These are phyloP conservation scores for Lepidium aucheri DNA, from an alignment of 345 rosid genomes.

Conservation along the genomic window DNA sequence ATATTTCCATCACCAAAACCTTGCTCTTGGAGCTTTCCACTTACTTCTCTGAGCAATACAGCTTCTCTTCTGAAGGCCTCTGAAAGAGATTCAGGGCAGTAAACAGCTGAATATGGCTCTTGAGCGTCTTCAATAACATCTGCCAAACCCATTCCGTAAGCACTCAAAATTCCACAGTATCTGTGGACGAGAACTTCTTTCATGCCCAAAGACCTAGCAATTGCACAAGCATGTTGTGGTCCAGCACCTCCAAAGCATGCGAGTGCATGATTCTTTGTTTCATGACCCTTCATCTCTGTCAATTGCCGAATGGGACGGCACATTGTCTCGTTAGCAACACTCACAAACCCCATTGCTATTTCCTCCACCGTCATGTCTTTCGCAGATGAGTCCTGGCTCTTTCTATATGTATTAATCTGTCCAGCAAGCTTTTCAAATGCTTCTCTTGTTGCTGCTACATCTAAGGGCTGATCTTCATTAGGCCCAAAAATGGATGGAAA, in stretches of 20 bases:
- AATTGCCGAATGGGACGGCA: conserved; percentile 92
- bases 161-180: conserved; percentile 89
- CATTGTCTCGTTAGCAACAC: conserved; percentile 98
- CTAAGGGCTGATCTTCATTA: conserved; percentile 72
- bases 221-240: conserved; percentile 97
- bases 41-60: conserved; percentile 45
- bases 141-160: conserved; percentile 98
- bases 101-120: conserved; percentile 85
- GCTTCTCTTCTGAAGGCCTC: conserved; percentile 69
- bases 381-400: conserved; percentile 62
- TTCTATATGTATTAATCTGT: conserved; percentile 69
- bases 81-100: conserved; percentile 50
- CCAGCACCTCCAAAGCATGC: conserved; percentile 99
- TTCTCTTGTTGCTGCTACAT: conserved; percentile 60
- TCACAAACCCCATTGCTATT: conserved; percentile 80
- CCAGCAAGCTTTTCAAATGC: conserved; percentile 69
- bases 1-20: conserved; percentile 66
- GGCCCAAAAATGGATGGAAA: conserved; percentile 95
- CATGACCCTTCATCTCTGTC: conserved; percentile 98
- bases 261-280: conserved; percentile 86
- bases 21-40: conserved; percentile 61
- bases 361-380: conserved; percentile 86
- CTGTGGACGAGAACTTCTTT: conserved; percentile 79
- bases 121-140: conserved; percentile 96
- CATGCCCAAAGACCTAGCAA: conserved; percentile 92